Base-by-base conservation (phyloP, 2,329 filamentous ascomycete genomes). In the Gnomoniopsis smithogilvyi region DNA sequence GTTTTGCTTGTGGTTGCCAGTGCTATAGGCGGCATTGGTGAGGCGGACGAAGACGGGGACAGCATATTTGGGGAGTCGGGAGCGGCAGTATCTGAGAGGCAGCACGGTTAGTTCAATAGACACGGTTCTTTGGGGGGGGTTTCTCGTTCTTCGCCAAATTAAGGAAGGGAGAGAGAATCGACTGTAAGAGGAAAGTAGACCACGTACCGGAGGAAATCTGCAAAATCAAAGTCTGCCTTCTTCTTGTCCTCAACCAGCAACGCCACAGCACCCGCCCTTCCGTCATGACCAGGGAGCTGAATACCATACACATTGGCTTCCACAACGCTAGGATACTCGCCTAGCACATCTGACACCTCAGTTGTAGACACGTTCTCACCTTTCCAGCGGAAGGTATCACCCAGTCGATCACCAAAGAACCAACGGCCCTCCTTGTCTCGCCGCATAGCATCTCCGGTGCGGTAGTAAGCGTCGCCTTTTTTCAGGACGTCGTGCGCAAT, bases 1-100 rank as follows among this genome's bases (percentile, higher is more conserved):
- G 68, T 91, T 90, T 73, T 92, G 89, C 74, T 93, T 93, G 70
- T 91, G 89, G 66, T 92, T 93, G 68, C 90, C 86, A 66, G 85
- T 88, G 6, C 87, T 82, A 26, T 79, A 83, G 58, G 81, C 78
- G 38, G 76, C 76, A 46, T 80, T 74, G 22, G 89, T 79, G 19
- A 91, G 72, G 1, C 89, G 78, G 46, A 92, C 66, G 73, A 93
- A 93, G 2, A 92, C 73, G 0, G 90, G 90, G 1, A 93, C 88
- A 0, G 90, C 90, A 67, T 92, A 93, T 62, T 80, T 81, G 0
- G 90, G 90, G 22, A 93, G 75, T 53, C 83, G 78, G 15, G 78
- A 76, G 7, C 82, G 79, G 2, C 80, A 78, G 67, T 88, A 81
- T 62, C 76, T 78, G 51, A 15, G 36, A 33, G 2, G 2, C 24